A percentile compares a stretch with the other conserved stretches of the same genome.
phyloP scores from a whole-genome alignment of 2,329 filamentous ascomycete species.

The Talaromyces amestolkiae region DNA sequence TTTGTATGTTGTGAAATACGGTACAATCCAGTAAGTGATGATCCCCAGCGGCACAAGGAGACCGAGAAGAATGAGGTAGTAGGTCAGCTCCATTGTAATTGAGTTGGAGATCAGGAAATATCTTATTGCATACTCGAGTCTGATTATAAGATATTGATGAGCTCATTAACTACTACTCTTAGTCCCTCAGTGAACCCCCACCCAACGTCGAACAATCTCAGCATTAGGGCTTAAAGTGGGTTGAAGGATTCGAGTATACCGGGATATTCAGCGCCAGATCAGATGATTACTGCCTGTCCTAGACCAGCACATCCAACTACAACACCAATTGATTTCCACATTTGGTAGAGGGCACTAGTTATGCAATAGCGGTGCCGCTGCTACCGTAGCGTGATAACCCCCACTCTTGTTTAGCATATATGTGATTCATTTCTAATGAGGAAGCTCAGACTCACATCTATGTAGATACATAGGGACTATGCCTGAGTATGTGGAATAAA shows the following conservation, averaged over 20 bases:
- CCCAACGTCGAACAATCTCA: background rate
- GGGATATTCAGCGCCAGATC: background rate
- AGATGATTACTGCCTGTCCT: background rate
- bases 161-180: background rate
- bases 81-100: slow-evolving; percentile 2
- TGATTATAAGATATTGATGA: background rate
- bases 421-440: background rate
- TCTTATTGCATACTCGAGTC: background rate
- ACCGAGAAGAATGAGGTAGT: slow-evolving; percentile 4
- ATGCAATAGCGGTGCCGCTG: background rate
- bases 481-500: too few species aligned
- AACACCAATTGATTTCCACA: background rate
- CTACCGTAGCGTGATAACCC: background rate
- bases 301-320: background rate
- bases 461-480: background rate
- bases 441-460: background rate
- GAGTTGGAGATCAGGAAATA: background rate
- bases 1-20: slow-evolving; percentile 22
- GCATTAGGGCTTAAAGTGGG: background rate
- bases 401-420: background rate
- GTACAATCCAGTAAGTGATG: slow-evolving; percentile 13
- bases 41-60: slow-evolving; percentile 3
- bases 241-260: background rate
- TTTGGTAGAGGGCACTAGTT: background rate
- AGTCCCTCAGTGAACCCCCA: background rate